phyloP scores from a whole-genome alignment of 1,284 basidiomycete genomes.

The Ceratobasidium sp. region DNA sequence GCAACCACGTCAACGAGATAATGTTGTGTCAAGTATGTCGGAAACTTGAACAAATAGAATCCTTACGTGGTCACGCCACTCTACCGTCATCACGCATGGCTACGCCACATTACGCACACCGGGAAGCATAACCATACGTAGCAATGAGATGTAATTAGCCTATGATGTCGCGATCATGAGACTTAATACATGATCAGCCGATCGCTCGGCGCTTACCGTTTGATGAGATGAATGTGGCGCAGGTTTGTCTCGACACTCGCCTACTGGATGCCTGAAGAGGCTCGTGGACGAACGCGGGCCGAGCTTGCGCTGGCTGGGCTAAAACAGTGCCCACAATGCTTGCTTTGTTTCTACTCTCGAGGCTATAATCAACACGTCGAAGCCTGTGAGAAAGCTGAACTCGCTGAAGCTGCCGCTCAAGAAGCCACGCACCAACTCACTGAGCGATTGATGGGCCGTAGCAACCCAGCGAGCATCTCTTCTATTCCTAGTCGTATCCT shows the following conservation, averaged over 20 bases:
- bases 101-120: too few relatives aligned
- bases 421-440: too few relatives aligned
- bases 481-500: too few relatives aligned
- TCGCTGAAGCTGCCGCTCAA: background rate
- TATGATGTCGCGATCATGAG: too few relatives aligned
- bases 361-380: background rate
- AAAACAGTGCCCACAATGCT: background rate
- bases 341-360: background rate
- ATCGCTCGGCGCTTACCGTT: background rate
- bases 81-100: too few relatives aligned
- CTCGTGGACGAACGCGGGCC: background rate
- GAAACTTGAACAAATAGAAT: too few relatives aligned
- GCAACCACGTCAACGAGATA: conserved; percentile 97
- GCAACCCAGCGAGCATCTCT: too few relatives aligned
- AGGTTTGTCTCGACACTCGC: background rate
- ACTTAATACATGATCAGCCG: background rate
- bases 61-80: too few relatives aligned
- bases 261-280: background rate
- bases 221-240: background rate
- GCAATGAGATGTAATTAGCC: too few relatives aligned
- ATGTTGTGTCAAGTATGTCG: conserved; percentile 92
- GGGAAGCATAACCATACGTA: too few relatives aligned
- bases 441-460: too few relatives aligned
- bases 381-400: background rate
- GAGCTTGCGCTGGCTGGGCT: background rate